A percentile compares a stretch with the other conserved stretches of the same genome.
These are phyloP conservation scores for Venturia asperata DNA, from an alignment of 2,329 filamentous ascomycete genomes.

Conservation along the genomic window DNA sequence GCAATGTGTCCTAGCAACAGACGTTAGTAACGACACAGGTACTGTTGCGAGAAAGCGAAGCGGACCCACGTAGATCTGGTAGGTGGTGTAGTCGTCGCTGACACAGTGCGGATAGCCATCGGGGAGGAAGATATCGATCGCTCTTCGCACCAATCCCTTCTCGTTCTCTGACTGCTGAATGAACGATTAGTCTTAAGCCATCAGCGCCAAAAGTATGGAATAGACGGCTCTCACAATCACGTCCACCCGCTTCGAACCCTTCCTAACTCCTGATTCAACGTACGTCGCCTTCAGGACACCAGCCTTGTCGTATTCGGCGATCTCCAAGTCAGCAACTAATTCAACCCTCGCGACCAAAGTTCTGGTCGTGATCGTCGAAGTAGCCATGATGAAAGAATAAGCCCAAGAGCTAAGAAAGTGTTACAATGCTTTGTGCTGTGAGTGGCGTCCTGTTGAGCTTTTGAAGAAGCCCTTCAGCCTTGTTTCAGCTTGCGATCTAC, in stretches of 20 bases:
- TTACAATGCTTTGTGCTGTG: not conserved
- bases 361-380: not conserved
- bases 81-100: conserved; percentile 5
- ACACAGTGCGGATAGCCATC: conserved; percentile 7
- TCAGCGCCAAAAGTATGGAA: not conserved
- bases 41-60: not conserved
- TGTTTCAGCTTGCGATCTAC: conserved; percentile 2
- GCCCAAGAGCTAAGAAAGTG: not conserved
- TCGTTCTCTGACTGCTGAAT: not conserved
- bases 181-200: not conserved
- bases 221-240: not conserved
- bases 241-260: not conserved
- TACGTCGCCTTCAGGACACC: not conserved
- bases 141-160: conserved; percentile 1
- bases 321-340: conserved; percentile 10
- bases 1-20: not conserved
- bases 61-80: not conserved
- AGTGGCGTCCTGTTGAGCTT: conserved; percentile 1
- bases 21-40: not conserved
- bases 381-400: conserved; percentile 4
- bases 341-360: not conserved
- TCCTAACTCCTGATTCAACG: not conserved
- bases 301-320: conserved; percentile 5
- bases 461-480: conserved; percentile 11
- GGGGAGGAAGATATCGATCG: not conserved